Conservation (phyloP, 768 basidiomycete genomes). For the Leccinum uliginosum region DNA sequence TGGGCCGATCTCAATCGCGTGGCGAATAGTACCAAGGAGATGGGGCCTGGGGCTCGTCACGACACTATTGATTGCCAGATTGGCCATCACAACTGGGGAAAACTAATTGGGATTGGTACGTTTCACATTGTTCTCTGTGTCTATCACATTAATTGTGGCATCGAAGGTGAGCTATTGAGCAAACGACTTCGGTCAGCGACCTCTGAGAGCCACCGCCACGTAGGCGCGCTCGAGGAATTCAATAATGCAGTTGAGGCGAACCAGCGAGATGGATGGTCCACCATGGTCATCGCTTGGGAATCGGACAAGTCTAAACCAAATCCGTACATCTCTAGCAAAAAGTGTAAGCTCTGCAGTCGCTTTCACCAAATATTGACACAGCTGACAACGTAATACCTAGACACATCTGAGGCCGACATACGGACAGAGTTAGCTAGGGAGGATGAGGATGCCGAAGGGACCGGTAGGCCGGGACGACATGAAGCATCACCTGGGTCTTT, state of each 20-base stretch:
- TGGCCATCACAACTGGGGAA: neutral
- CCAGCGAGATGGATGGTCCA: neutral
- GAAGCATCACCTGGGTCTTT: neutral
- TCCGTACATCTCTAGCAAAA: neutral
- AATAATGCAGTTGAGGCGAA: neutral
- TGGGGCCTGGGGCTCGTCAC: neutral
- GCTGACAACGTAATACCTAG: neutral
- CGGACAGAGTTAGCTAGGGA: neutral
- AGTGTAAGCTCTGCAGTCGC: neutral
- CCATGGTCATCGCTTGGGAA: neutral
- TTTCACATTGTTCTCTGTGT: neutral
- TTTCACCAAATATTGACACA: neutral
- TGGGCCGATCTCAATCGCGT: neutral
- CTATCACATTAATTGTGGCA: neutral
- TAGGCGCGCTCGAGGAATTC: neutral
- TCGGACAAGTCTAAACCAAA: neutral
- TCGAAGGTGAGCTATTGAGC: neutral
- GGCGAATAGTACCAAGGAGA: neutral
- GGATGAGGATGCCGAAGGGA: neutral
- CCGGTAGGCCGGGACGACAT: neutral
- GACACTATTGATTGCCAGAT: neutral
- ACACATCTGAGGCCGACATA: neutral
- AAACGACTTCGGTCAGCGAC: neutral
- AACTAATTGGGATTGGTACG: neutral
- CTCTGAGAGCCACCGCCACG: neutral